A percentile compares a stretch with the other conserved stretches of the same genome.
Conservation (phyloP, 2,329 filamentous ascomycete species). For the Microascus cirrosus region DNA sequence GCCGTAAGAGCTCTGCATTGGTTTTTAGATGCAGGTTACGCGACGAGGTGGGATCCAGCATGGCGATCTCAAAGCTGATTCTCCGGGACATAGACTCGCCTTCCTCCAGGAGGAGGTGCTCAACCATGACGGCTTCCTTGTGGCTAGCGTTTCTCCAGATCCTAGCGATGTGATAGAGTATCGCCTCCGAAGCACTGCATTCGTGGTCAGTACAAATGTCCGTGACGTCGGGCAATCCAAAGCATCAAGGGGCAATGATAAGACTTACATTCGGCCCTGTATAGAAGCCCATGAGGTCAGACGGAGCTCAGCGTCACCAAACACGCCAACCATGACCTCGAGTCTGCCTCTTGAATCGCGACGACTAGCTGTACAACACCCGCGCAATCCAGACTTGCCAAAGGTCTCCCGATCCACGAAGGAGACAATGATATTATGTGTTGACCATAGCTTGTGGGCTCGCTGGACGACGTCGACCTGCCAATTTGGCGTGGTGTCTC, state of each 20-base stretch:
- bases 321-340: constrained; percentile 14
- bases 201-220: neutral
- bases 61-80: constrained; percentile 20
- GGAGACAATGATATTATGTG: constrained; percentile 11
- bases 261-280: constrained; percentile 8
- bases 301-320: constrained; percentile 14
- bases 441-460: constrained; percentile 13
- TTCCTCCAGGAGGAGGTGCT: constrained; percentile 18
- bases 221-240: neutral
- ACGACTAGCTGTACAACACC: constrained; percentile 14
- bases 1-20: constrained; percentile 18
- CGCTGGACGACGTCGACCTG: constrained; percentile 10
- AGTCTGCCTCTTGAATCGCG: constrained; percentile 9
- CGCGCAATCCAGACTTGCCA: constrained; percentile 12
- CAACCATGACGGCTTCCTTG: constrained; percentile 17
- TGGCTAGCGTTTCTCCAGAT: constrained; percentile 15
- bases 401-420: constrained; percentile 15
- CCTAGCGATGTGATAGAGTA: constrained; percentile 22
- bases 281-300: constrained; percentile 14
- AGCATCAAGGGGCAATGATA: neutral
- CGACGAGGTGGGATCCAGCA: constrained; percentile 13
- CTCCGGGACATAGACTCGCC: constrained; percentile 15
- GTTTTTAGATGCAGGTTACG: constrained; percentile 15
- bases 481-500: neutral
- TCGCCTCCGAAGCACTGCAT: constrained; percentile 13